Percentiles rank a stretch among this genome's conserved stretches.
phyloP scores from a whole-genome alignment of 345 rosid species.

The rapeseed (Brassica napus) region DNA sequence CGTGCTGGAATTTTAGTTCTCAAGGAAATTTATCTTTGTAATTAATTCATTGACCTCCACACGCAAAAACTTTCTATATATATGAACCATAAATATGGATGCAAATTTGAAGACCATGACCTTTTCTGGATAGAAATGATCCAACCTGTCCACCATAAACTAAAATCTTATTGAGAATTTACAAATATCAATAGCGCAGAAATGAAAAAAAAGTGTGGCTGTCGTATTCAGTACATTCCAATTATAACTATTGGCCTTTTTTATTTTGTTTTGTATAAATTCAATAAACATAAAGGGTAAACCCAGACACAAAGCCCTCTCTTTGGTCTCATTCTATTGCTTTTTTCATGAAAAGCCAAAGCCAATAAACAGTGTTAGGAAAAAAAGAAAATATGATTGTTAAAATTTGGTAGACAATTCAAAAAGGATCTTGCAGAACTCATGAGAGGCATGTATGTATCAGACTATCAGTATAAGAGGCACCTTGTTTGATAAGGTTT shows the following conservation, averaged over 20 bases:
- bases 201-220: constrained; percentile 24
- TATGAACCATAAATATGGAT: constrained; percentile 37
- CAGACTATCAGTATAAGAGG: constrained; percentile 28
- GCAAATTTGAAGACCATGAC: constrained; percentile 40
- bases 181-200: background rate
- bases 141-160: constrained; percentile 43
- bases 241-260: constrained; percentile 42
- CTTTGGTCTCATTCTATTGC: constrained; percentile 41
- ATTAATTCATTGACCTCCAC: constrained; percentile 34
- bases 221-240: constrained; percentile 47
- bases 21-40: constrained; percentile 13
- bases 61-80: constrained; percentile 40
- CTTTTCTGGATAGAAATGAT: constrained; percentile 37
- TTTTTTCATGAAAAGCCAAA: constrained; percentile 44
- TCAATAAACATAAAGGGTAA: constrained; percentile 32
- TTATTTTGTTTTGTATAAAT: constrained; percentile 17
- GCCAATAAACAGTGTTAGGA: constrained; percentile 35
- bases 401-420: constrained; percentile 25
- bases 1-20: background rate
- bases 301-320: constrained; percentile 36
- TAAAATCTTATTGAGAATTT: background rate
- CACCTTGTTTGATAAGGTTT: constrained; percentile 26
- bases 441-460: constrained; percentile 31
- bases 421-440: constrained; percentile 34
- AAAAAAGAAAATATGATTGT: background rate